Percentiles rank a stretch among this genome's conserved stretches.
Evolutionary conservation across 148 eudicot species (phyloP).

Genomic region (Simmondsia chinensis): DNA sequence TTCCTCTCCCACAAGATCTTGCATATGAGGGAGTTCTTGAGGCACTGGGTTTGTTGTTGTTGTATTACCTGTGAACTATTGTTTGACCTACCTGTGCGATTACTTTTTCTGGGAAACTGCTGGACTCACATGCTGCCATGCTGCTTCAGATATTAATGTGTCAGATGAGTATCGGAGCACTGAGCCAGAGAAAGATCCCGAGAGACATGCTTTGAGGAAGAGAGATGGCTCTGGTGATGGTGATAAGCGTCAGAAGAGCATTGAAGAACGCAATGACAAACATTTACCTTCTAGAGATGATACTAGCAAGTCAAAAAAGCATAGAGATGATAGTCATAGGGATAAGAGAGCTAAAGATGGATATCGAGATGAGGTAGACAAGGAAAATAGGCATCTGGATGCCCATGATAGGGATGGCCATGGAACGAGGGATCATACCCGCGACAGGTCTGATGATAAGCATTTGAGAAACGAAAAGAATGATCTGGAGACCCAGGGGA

Average conservation of each 20-base stretch:
- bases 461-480: constrained; percentile 48
- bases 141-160: constrained; percentile 10
- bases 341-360: constrained; percentile 43
- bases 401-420: constrained; percentile 50
- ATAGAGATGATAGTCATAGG: constrained; percentile 50
- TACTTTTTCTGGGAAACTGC: too few relatives aligned
- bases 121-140: neutral
- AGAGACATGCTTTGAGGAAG: constrained; percentile 55
- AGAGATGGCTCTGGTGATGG: constrained; percentile 55
- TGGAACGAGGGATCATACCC: constrained; percentile 31
- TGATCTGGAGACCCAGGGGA: constrained; percentile 34
- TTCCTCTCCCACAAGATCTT: too few relatives aligned
- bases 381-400: constrained; percentile 35
- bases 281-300: constrained; percentile 51
- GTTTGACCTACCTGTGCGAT: too few relatives aligned
- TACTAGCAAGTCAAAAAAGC: constrained; percentile 37
- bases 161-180: constrained; percentile 40
- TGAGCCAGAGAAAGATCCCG: constrained; percentile 60
- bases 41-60: too few relatives aligned
- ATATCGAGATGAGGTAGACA: constrained; percentile 37
- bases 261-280: constrained; percentile 42
- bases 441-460: constrained; percentile 53
- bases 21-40: too few relatives aligned
- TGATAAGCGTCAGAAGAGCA: constrained; percentile 50
- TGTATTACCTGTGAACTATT: too few relatives aligned